Evolutionary conservation across 192 early-diverging fungal species (phyloP).

Genomic region (Coemansia sp.): DNA sequence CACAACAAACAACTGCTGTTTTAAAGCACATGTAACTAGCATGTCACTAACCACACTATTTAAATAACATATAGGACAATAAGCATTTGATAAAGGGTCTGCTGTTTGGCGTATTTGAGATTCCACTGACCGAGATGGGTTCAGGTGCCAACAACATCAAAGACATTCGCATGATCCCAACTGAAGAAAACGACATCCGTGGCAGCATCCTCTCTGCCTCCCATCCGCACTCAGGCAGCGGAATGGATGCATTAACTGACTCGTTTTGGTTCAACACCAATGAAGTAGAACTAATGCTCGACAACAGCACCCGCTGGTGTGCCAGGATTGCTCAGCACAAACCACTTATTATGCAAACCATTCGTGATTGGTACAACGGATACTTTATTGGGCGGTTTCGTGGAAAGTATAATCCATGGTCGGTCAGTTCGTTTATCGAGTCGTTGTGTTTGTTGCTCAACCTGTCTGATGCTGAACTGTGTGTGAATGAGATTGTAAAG

Average conservation of each 20-base stretch:
- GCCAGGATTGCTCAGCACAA: conserved; percentile 20
- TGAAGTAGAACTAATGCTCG: conserved; percentile 31
- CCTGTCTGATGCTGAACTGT: background rate
- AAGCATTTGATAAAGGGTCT: conserved; percentile 25
- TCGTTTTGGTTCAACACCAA: conserved; percentile 41
- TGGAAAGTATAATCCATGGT: conserved; percentile 54
- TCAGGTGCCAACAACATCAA: conserved; percentile 44
- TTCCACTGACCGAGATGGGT: conserved; percentile 42
- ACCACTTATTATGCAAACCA: conserved; percentile 14
- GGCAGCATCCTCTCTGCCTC: conserved; percentile 18
- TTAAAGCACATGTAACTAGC: too few species aligned
- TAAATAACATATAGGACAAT: conserved; percentile 22
- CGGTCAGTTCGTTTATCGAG: conserved; percentile 41
- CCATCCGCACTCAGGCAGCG: conserved; percentile 27
- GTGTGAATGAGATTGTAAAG: conserved; percentile 2
- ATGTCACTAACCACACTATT: background rate
- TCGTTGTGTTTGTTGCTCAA: conserved; percentile 16
- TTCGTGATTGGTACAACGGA: conserved; percentile 33
- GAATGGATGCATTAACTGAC: conserved; percentile 30
- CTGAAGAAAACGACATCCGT: conserved; percentile 31
- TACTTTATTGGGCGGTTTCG: conserved; percentile 38
- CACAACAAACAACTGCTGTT: too few species aligned
- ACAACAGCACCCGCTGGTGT: conserved; percentile 21
- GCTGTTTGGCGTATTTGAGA: conserved; percentile 38
- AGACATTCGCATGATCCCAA: conserved; percentile 36